phyloP scores from a whole-genome alignment of 371 early-diverging fungal genomes.

The Mucor plumbeus region DNA sequence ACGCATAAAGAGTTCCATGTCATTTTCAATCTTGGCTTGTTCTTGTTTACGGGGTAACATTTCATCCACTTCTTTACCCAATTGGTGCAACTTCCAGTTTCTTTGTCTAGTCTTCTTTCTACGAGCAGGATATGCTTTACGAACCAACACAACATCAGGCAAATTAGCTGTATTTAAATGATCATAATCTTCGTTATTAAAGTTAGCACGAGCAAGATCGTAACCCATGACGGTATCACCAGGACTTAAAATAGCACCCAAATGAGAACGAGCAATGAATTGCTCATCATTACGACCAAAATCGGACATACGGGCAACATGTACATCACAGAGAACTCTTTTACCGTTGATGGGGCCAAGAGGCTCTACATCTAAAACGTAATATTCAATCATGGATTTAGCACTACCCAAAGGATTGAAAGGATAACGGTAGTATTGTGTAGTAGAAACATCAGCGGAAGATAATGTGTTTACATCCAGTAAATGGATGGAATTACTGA shows the following conservation, averaged over 20 bases:
- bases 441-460: slow-evolving; percentile 75
- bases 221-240: slow-evolving; percentile 96
- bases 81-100: slow-evolving; percentile 90
- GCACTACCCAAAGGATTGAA: slow-evolving; percentile 76
- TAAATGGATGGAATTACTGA: slow-evolving; percentile 85
- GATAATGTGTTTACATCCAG: slow-evolving; percentile 86
- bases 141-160: slow-evolving; percentile 90
- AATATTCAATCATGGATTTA: slow-evolving; percentile 86
- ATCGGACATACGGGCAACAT: slow-evolving; percentile 80
- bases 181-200: slow-evolving; percentile 89
- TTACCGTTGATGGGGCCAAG: slow-evolving; percentile 80
- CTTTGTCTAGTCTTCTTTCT: slow-evolving; percentile 85
- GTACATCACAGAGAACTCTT: slow-evolving; percentile 78
- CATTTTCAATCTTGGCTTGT: slow-evolving; percentile 73
- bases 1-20: slow-evolving; percentile 89
- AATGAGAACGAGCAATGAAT: slow-evolving; percentile 89
- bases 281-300: slow-evolving; percentile 85
- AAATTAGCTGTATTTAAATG: slow-evolving; percentile 61
- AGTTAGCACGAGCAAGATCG: slow-evolving; percentile 86
- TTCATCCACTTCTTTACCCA: slow-evolving; percentile 88
- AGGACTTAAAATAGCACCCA: slow-evolving; percentile 88
- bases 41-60: slow-evolving; percentile 79
- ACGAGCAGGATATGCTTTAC: slow-evolving; percentile 89
- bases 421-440: slow-evolving; percentile 85
- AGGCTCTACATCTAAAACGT: slow-evolving; percentile 92